phyloP scores from a whole-genome alignment of 179 eudicot genomes.

The Nepenthes alata region DNA sequence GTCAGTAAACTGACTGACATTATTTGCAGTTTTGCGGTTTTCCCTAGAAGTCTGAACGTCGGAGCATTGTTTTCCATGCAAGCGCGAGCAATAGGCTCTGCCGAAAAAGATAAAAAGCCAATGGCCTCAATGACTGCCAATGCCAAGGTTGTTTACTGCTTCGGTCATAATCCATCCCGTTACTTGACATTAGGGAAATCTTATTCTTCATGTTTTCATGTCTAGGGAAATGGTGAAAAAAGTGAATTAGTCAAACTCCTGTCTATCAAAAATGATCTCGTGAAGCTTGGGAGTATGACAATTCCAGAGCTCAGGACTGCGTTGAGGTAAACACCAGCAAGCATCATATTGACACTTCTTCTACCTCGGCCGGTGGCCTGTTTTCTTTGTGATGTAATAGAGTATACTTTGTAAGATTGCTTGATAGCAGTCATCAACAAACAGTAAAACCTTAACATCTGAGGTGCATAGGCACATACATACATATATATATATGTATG shows the following conservation, averaged over 20 bases:
- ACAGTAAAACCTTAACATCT: not conserved
- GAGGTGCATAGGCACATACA: too few relatives aligned
- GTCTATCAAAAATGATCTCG: constrained; percentile 23
- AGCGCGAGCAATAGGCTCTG: constrained; percentile 24
- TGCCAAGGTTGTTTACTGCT: constrained; percentile 14
- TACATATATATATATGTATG: too few relatives aligned
- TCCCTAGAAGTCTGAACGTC: constrained; percentile 16
- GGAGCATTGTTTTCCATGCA: constrained; percentile 13
- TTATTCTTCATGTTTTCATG: not conserved
- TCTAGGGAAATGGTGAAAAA: constrained; percentile 20
- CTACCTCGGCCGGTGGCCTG: too few relatives aligned
- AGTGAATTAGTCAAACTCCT: constrained; percentile 14
- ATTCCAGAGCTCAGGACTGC: constrained; percentile 56
- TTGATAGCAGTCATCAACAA: not conserved
- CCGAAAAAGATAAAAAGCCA: constrained; percentile 10
- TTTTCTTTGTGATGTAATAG: too few relatives aligned
- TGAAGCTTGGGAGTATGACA: constrained; percentile 50
- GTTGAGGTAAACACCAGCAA: constrained; percentile 35
- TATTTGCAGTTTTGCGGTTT: constrained; percentile 37
- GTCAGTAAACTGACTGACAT: not conserved
- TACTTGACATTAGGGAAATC: not conserved
- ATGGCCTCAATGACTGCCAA: constrained; percentile 9
- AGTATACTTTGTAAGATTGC: not conserved
- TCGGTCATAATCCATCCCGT: not conserved
- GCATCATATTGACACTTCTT: too few relatives aligned